Percentiles rank a stretch among this genome's conserved stretches.
Evolutionary conservation across 2,329 filamentous ascomycete species (phyloP).

Genomic region (Coniochaeta prunicola): DNA sequence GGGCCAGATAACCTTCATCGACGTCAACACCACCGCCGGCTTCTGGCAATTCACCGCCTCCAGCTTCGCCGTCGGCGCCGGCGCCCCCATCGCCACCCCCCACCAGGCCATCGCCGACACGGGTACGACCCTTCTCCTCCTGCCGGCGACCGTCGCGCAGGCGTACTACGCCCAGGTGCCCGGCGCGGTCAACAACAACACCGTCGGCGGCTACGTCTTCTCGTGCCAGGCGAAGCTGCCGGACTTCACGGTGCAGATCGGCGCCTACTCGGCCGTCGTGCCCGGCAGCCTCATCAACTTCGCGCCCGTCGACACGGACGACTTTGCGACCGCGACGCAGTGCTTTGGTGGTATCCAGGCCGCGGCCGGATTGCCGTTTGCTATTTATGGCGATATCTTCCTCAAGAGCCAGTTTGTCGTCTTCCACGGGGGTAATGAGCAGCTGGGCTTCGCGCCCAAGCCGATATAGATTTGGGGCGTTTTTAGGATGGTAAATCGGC

Average conservation of each 20-base stretch:
- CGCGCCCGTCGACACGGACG: constrained; percentile 36
- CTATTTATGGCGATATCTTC: constrained; percentile 64
- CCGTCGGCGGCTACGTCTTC: constrained; percentile 39
- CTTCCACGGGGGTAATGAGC: constrained; percentile 42
- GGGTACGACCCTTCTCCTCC: constrained; percentile 55
- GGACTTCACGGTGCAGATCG: constrained; percentile 33
- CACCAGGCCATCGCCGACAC: constrained; percentile 57
- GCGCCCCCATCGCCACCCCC: constrained; percentile 22
- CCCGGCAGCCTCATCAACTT: constrained; percentile 37
- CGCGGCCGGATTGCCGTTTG: constrained; percentile 47
- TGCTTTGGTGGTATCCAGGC: constrained; percentile 64
- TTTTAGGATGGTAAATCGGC: not conserved
- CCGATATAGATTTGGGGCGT: not conserved
- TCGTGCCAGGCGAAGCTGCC: constrained; percentile 18
- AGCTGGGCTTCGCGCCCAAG: constrained; percentile 40
- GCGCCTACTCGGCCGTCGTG: constrained; percentile 38
- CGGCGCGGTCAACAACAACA: constrained; percentile 33
- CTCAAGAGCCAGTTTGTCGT: constrained; percentile 63
- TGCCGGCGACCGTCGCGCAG: constrained; percentile 39
- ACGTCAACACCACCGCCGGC: constrained; percentile 46
- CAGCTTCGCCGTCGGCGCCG: constrained; percentile 43
- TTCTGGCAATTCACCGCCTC: constrained; percentile 55
- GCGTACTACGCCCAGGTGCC: constrained; percentile 51
- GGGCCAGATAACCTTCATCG: constrained; percentile 46
- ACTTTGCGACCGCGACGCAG: constrained; percentile 40